Conservation (phyloP, 2,329 filamentous ascomycete species). For the Aureobasidium sp. region DNA sequence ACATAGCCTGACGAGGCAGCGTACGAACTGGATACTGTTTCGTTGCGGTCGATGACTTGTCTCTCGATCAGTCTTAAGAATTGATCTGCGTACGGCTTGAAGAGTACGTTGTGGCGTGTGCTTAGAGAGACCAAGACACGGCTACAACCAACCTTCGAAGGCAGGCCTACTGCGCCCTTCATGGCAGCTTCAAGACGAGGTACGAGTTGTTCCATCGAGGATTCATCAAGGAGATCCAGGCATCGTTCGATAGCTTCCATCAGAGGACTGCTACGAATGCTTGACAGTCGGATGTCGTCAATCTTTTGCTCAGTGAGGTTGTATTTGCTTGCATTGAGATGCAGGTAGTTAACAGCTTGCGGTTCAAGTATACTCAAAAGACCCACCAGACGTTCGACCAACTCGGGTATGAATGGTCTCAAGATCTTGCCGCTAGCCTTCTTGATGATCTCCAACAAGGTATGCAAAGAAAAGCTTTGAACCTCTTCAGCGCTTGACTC, state of each 20-base stretch:
- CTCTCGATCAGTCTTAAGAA: constrained; percentile 74
- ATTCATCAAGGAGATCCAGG: constrained; percentile 71
- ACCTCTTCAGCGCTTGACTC: constrained; percentile 86
- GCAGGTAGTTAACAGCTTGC: constrained; percentile 82
- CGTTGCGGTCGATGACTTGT: constrained; percentile 80
- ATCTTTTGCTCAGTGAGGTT: constrained; percentile 83
- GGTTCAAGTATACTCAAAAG: constrained; percentile 83
- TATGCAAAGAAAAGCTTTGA: constrained; percentile 67
- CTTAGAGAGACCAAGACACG: constrained; percentile 77
- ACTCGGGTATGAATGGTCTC: constrained; percentile 68
- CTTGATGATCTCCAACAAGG: constrained; percentile 82
- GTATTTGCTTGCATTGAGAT: constrained; percentile 75
- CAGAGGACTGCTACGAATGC: constrained; percentile 77
- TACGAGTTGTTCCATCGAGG: constrained; percentile 65
- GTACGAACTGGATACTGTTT: constrained; percentile 85
- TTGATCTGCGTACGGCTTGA: constrained; percentile 63
- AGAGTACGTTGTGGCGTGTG: constrained; percentile 66
- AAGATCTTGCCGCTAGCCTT: constrained; percentile 69
- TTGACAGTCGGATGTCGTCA: constrained; percentile 73
- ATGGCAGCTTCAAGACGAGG: constrained; percentile 68
- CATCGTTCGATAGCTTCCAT: constrained; percentile 88
- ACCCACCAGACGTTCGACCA: constrained; percentile 72
- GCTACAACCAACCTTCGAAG: constrained; percentile 86
- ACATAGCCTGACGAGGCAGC: constrained; percentile 81
- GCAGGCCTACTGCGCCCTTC: constrained; percentile 79